These are phyloP conservation scores for Magnusiomyces clavatus DNA, from an alignment of 1,139 yeast species.

Conservation along the genomic window DNA sequence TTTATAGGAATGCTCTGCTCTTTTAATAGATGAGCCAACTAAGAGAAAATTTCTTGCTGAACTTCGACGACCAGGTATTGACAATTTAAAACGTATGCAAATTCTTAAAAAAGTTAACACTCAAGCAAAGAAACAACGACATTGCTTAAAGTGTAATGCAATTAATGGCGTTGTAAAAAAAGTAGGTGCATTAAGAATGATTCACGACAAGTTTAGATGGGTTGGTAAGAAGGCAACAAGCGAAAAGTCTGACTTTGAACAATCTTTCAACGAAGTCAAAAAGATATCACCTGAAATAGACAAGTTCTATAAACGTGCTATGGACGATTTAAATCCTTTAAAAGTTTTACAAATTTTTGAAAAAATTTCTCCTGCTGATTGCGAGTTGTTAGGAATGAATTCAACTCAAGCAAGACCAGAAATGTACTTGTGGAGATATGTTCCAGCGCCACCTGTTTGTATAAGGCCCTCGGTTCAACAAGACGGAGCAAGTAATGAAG, in stretches of 20 bases:
- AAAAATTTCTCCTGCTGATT: conserved; percentile 76
- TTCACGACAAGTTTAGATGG: conserved; percentile 95
- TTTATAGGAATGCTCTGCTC: conserved; percentile 58
- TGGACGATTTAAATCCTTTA: conserved; percentile 91
- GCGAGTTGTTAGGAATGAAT: conserved; percentile 88
- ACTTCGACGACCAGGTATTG: conserved; percentile 79
- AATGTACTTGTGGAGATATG: conserved; percentile 91
- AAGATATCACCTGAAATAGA: conserved; percentile 82
- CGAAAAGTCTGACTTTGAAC: conserved; percentile 79
- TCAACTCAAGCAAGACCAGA: conserved; percentile 89
- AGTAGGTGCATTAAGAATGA: conserved; percentile 91
- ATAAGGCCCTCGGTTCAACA: conserved; percentile 97
- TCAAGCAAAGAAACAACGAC: conserved; percentile 91
- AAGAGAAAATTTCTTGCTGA: conserved; percentile 66
- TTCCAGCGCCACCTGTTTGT: conserved; percentile 99
- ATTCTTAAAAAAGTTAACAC: conserved; percentile 74
- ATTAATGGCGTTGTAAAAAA: conserved; percentile 95
- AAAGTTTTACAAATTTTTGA: conserved; percentile 82
- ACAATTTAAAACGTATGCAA: conserved; percentile 87
- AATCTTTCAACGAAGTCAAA: conserved; percentile 57
- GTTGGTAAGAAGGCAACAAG: conserved; percentile 82
- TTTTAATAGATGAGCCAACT: conserved; percentile 65
- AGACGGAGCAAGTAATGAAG: conserved; percentile 90
- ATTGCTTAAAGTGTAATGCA: conserved; percentile 81
- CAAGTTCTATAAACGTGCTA: conserved; percentile 75